phyloP scores from a whole-genome alignment of 2,329 filamentous ascomycete genomes.

The Ophiocordyceps sinensis region DNA sequence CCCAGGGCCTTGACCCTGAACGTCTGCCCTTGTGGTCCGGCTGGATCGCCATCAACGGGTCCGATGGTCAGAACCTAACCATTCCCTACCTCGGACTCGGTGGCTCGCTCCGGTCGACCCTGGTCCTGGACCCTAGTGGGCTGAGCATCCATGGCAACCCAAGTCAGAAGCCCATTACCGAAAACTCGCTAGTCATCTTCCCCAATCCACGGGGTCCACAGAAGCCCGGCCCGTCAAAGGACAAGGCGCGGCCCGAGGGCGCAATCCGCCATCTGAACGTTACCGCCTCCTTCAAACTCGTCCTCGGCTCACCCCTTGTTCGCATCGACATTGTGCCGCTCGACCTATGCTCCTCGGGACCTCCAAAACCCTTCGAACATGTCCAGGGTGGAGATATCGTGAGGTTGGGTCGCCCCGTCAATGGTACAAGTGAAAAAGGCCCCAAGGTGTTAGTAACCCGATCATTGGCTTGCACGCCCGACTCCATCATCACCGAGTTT shows the following conservation, averaged over 20 bases:
- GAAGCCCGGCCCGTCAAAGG: no score
- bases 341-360: not conserved
- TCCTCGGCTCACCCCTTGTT: not conserved
- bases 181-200: not conserved
- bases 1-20: not conserved
- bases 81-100: slow-evolving; percentile 4
- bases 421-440: not conserved
- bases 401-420: no score
- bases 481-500: no score
- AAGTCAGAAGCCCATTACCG: not conserved
- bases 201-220: no score
- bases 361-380: no score
- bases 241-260: no score
- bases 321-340: not conserved
- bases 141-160: no score
- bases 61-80: slow-evolving; percentile 2
- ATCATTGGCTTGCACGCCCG: no score
- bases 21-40: slow-evolving; percentile 4
- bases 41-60: slow-evolving; percentile 3
- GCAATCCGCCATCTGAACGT: no score
- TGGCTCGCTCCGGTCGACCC: not conserved
- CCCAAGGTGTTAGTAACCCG: not conserved
- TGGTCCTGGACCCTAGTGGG: not conserved
- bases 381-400: no score
- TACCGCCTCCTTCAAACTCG: not conserved